These are phyloP conservation scores for Sporothrix protearum DNA, from an alignment of 2,329 filamentous ascomycete genomes.

Conservation along the genomic window DNA sequence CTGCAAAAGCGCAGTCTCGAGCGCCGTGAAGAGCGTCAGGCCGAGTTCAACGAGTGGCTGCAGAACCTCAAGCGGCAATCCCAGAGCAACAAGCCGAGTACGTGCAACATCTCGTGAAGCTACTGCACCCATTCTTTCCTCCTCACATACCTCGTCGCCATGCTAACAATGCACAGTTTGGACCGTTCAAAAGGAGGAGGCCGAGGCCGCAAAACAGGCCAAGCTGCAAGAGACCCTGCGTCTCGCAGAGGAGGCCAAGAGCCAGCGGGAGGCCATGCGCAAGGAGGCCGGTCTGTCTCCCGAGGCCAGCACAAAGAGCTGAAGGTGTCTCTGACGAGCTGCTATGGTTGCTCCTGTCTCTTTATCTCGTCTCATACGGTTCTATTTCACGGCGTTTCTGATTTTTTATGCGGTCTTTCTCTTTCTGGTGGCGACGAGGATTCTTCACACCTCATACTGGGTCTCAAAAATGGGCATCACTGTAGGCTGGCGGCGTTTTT, in stretches of 20 bases:
- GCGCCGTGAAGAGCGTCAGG: slow-evolving; percentile 66
- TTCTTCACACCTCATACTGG: neutral
- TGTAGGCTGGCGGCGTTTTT: slow-evolving; percentile 17
- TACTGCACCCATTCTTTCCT: neutral
- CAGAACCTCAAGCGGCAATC: slow-evolving; percentile 79
- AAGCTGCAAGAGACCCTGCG: slow-evolving; percentile 38
- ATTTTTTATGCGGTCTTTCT: neutral
- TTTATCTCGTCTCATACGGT: neutral
- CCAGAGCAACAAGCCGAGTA: slow-evolving; percentile 89
- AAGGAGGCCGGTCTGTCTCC: slow-evolving; percentile 46
- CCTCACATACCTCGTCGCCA: neutral
- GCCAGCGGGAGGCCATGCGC: slow-evolving; percentile 48
- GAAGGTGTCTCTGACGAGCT: neutral
- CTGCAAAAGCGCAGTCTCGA: slow-evolving; percentile 86
- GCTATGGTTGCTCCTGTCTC: neutral
- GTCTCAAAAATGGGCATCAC: slow-evolving; percentile 1
- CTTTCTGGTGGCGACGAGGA: neutral
- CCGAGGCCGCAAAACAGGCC: slow-evolving; percentile 42
- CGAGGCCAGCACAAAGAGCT: slow-evolving; percentile 28
- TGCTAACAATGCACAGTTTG: slow-evolving; percentile 42
- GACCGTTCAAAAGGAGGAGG: slow-evolving; percentile 50
- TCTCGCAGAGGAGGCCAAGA: slow-evolving; percentile 42
- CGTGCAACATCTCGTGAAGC: slow-evolving; percentile 34
- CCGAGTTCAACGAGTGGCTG: slow-evolving; percentile 90
- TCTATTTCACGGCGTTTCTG: neutral